Base-by-base conservation (phyloP, 2,329 filamentous ascomycete species). In the Calonectria hongkongensis region DNA sequence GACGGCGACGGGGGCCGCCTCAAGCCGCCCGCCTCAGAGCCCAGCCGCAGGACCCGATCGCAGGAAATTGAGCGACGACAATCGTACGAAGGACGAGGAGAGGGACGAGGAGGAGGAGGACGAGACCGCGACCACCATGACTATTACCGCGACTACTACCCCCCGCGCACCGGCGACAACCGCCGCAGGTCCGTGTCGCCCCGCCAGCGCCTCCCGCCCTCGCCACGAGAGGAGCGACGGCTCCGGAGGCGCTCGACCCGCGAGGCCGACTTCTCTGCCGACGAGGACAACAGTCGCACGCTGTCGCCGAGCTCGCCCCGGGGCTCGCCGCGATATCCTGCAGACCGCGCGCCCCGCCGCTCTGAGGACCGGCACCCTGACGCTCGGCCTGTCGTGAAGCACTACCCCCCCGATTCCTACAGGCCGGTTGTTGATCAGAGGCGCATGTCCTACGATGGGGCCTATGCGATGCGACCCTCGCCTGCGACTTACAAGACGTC, bases 191-290 rank as follows among this genome's bases (percentile, higher is more conserved):
- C 70, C 25, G 71, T 78, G 3, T 79, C 78, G 1, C 78, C 78
- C 43, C 70, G 66, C 3, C 48, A 64, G 30, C 72, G 75, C 39
- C 74, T 30, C 58, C 21, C 68, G 62, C 41, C 71, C 62, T 6
- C 70, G 64, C 56, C 43, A 0, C 30, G 66, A 2, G 65, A 68
- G 10, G 27, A 72, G 1, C 58, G 73, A 28, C 25, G 25, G 1
- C 71, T 73, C 3, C 70, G 74, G 4, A 74, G 72, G 4, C 77
- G 78, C 1, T 56, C 74, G 36, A 77, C 73, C 0, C 74, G 78
- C 5, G 78, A 80, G 15, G 76, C 76, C 2, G 76, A 78, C 25
- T 73, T 78, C 21, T 80, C 78, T 0, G 73, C 70, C 33, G 78
- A 80, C 5, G 78, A 80, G 25, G 76, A 79, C 0, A 60, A 60